Evolutionary conservation across 805 yeast species (phyloP).

Genomic region (Saturnispora quitensis): DNA sequence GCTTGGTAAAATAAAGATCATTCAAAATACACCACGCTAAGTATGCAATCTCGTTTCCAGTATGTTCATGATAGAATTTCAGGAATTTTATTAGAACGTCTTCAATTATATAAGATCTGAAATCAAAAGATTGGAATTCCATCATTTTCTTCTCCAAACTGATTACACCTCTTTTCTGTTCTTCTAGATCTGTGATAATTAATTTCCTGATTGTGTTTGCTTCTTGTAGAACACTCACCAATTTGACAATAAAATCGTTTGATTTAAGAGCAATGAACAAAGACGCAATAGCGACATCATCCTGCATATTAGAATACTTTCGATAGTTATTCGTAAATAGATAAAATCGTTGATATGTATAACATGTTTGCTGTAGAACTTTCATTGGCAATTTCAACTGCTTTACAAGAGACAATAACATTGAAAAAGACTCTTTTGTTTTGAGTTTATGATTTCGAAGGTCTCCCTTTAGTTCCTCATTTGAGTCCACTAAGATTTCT

Average conservation of each 20-base stretch:
- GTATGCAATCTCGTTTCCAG: constrained; percentile 32
- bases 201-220: constrained; percentile 30
- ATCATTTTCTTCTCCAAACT: constrained; percentile 61
- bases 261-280: constrained; percentile 65
- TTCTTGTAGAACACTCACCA: constrained; percentile 50
- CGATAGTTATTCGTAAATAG: constrained; percentile 52
- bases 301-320: constrained; percentile 34
- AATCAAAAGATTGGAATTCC: constrained; percentile 75
- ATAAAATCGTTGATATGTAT: constrained; percentile 62
- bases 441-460: constrained; percentile 17
- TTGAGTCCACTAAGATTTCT: constrained; percentile 13
- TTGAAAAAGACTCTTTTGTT: constrained; percentile 38
- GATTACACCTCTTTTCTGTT: constrained; percentile 47
- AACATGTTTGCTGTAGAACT: constrained; percentile 61
- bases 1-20: constrained; percentile 64
- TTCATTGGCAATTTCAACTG: constrained; percentile 58
- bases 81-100: constrained; percentile 54
- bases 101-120: constrained; percentile 60
- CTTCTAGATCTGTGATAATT: constrained; percentile 33
- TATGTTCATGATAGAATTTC: constrained; percentile 30
- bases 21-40: constrained; percentile 69
- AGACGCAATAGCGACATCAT: constrained; percentile 60
- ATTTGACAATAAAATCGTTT: constrained; percentile 76
- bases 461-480: constrained; percentile 16
- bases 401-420: constrained; percentile 43